Conservation (phyloP, 1,139 yeast genomes). For the Yamadazyma siamensis region DNA sequence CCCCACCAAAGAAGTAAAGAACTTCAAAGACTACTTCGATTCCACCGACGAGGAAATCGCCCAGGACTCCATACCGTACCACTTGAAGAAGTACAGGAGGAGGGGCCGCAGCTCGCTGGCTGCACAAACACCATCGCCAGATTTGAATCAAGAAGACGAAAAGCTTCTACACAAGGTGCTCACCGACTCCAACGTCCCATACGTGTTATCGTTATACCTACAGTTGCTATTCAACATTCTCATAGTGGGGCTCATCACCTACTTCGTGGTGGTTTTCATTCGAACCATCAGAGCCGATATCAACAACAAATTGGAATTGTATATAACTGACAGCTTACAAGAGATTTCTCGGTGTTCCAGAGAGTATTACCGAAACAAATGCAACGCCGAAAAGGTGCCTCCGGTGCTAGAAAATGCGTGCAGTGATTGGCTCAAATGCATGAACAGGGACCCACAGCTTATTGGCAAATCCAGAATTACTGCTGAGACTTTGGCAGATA, state of each 20-base stretch:
- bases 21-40: constrained; percentile 18
- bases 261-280: constrained; percentile 52
- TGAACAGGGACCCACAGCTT: constrained; percentile 77
- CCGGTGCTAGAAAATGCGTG: constrained; percentile 80
- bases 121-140: constrained; percentile 3
- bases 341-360: constrained; percentile 71
- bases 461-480: constrained; percentile 76
- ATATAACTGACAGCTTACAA: constrained; percentile 56
- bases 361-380: constrained; percentile 70
- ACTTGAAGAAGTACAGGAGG: constrained; percentile 3
- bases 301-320: constrained; percentile 60
- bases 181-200: constrained; percentile 42
- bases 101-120: constrained; percentile 1
- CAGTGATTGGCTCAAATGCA: constrained; percentile 74
- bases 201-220: constrained; percentile 64
- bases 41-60: constrained; percentile 13
- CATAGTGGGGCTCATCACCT: constrained; percentile 53
- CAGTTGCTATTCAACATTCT: constrained; percentile 67
- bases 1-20: constrained; percentile 28
- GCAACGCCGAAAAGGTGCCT: constrained; percentile 45
- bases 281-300: constrained; percentile 69
- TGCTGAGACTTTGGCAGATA: constrained; percentile 81
- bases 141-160: constrained; percentile 4
- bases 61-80: constrained; percentile 3
- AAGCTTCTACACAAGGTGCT: constrained; percentile 8